A percentile compares a stretch with the other conserved stretches of the same genome.
phyloP scores from a whole-genome alignment of 2,329 filamentous ascomycete species.

The Alternaria sp. region DNA sequence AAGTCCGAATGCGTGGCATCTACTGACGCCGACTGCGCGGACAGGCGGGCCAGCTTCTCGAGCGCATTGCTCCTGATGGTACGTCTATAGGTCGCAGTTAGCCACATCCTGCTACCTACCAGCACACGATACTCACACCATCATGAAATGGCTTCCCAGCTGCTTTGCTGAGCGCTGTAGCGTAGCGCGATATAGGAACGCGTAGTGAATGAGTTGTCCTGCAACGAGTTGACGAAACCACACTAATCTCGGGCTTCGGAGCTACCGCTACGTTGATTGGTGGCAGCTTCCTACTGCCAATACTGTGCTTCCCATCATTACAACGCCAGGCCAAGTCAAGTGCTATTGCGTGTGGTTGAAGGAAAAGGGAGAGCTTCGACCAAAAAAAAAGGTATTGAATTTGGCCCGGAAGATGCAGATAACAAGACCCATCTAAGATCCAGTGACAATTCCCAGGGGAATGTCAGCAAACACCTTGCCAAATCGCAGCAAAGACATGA shows the following conservation, averaged over 20 bases:
- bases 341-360: neutral
- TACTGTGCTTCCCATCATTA: neutral
- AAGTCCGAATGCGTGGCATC: constrained; percentile 50
- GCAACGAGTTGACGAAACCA: constrained; percentile 27
- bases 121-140: constrained; percentile 10
- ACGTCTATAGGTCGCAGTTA: constrained; percentile 31
- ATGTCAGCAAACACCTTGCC: constrained; percentile 15
- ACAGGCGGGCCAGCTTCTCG: constrained; percentile 60
- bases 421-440: constrained; percentile 1
- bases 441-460: neutral
- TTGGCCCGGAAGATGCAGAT: neutral
- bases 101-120: neutral
- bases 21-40: constrained; percentile 50
- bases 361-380: neutral
- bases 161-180: constrained; percentile 1
- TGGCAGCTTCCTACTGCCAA: neutral
- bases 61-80: constrained; percentile 59
- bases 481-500: constrained; percentile 6
- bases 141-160: neutral
- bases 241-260: constrained; percentile 19
- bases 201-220: constrained; percentile 16
- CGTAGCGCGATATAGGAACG: constrained; percentile 17
- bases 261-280: constrained; percentile 25
- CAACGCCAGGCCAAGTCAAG: neutral
- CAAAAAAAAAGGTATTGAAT: neutral